These are phyloP conservation scores for Xylariaceae sp. DNA, from an alignment of 2,329 filamentous ascomycete genomes.

Conservation along the genomic window DNA sequence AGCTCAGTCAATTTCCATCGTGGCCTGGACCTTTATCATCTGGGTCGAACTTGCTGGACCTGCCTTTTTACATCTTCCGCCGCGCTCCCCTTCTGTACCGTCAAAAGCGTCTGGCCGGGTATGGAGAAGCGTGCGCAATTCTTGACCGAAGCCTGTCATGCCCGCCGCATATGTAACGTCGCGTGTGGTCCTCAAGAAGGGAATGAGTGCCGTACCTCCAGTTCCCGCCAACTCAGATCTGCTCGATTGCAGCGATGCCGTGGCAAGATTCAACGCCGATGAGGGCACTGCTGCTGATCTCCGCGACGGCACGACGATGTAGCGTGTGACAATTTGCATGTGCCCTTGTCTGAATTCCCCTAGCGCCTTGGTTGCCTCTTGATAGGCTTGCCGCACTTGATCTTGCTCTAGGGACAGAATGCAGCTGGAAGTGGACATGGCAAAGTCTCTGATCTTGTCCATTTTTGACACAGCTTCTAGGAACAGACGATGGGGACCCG, in stretches of 20 bases:
- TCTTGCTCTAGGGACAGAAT: slow-evolving; percentile 41
- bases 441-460: slow-evolving; percentile 73
- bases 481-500: slow-evolving; percentile 76
- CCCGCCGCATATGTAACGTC: slow-evolving; percentile 64
- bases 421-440: slow-evolving; percentile 26
- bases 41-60: too few relatives aligned
- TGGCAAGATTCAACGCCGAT: slow-evolving; percentile 42
- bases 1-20: too few relatives aligned
- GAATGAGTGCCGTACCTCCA: slow-evolving; percentile 81
- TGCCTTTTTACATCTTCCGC: too few relatives aligned
- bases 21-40: too few relatives aligned
- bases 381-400: slow-evolving; percentile 52
- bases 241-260: slow-evolving; percentile 37
- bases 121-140: too few relatives aligned
- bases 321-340: slow-evolving; percentile 84
- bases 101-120: too few relatives aligned
- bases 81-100: too few relatives aligned
- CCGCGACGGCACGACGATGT: slow-evolving; percentile 77
- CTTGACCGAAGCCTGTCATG: too few relatives aligned
- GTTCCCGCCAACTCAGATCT: slow-evolving; percentile 67
- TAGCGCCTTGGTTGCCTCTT: slow-evolving; percentile 72
- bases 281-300: slow-evolving; percentile 29
- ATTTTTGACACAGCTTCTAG: slow-evolving; percentile 66
- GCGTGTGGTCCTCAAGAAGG: slow-evolving; percentile 83
- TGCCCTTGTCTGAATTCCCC: slow-evolving; percentile 78